Evolutionary conservation across 768 basidiomycete genomes (phyloP).

Genomic region (Russula dissimulans): DNA sequence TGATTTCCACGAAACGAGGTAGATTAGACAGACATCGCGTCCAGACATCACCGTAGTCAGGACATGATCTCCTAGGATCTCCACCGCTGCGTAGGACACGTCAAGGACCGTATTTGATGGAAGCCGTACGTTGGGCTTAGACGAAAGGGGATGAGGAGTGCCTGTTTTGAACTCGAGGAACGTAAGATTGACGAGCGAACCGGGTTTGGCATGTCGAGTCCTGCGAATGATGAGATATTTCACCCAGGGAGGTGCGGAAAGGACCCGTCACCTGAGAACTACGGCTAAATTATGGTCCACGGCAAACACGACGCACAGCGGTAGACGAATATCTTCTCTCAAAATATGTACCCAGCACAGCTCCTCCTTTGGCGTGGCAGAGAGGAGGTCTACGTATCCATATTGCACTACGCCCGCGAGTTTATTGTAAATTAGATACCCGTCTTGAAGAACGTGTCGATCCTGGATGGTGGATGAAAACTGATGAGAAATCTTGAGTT

Average conservation of each 20-base stretch:
- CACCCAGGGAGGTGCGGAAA: not conserved
- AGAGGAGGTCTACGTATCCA: constrained; percentile 4
- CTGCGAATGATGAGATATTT: not conserved
- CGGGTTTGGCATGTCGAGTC: not conserved
- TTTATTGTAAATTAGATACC: not conserved
- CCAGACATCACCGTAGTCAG: not conserved
- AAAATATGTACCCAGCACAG: not conserved
- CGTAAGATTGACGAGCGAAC: not conserved
- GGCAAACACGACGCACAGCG: not conserved
- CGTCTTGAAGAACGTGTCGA: not conserved
- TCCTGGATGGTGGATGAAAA: not conserved
- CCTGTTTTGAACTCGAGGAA: constrained; percentile 7
- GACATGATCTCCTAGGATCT: constrained; percentile 7
- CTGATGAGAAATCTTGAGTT: not conserved
- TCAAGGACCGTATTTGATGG: not conserved
- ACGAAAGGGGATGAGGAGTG: constrained; percentile 2
- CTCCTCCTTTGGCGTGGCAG: not conserved
- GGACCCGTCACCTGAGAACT: not conserved
- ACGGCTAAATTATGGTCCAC: constrained; percentile 9
- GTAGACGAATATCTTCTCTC: not conserved
- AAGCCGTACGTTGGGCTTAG: not conserved
- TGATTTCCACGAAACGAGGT: constrained; percentile 10
- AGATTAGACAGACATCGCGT: not conserved
- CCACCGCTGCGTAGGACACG: not conserved
- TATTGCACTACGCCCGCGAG: not conserved